Percentiles rank a stretch among this genome's conserved stretches.
phyloP scores from a whole-genome alignment of 371 early-diverging fungal species.

The Rhizopus stolonifer region DNA sequence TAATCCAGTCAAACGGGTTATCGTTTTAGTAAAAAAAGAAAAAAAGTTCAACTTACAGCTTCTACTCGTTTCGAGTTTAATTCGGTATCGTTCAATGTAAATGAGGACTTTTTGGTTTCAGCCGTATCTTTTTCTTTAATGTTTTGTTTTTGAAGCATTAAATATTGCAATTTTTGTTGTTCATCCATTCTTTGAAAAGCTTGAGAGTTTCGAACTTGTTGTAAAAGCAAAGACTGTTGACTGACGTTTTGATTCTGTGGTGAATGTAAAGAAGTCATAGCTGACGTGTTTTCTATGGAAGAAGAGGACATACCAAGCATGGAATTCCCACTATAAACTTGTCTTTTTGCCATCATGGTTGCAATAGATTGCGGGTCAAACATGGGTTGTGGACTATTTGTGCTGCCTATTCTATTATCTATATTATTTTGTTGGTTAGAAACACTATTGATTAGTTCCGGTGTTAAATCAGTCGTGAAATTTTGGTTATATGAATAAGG shows the following conservation, averaged over 20 bases:
- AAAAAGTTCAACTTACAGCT: conserved; percentile 33
- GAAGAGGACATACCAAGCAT: conserved; percentile 3
- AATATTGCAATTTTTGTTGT: conserved; percentile 23
- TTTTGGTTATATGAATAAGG: conserved; percentile 32
- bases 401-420: conserved; percentile 1
- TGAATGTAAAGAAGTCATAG: conserved; percentile 10
- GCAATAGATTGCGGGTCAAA: conserved; percentile 3
- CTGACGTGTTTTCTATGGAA: conserved; percentile 14
- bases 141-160: conserved; percentile 24
- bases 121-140: background rate
- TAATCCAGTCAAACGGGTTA: too few relatives aligned
- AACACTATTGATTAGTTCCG: conserved; percentile 20
- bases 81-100: conserved; percentile 16
- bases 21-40: too few relatives aligned
- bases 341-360: conserved; percentile 23
- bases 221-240: conserved; percentile 5
- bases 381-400: conserved; percentile 12
- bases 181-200: conserved; percentile 27
- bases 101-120: conserved; percentile 1
- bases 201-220: too few relatives aligned
- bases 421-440: conserved; percentile 7
- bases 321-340: conserved; percentile 15
- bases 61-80: conserved; percentile 38
- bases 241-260: conserved; percentile 5
- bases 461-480: conserved; percentile 32